phyloP scores from a whole-genome alignment of 768 basidiomycete species.

The Filobasidium wieringae region DNA sequence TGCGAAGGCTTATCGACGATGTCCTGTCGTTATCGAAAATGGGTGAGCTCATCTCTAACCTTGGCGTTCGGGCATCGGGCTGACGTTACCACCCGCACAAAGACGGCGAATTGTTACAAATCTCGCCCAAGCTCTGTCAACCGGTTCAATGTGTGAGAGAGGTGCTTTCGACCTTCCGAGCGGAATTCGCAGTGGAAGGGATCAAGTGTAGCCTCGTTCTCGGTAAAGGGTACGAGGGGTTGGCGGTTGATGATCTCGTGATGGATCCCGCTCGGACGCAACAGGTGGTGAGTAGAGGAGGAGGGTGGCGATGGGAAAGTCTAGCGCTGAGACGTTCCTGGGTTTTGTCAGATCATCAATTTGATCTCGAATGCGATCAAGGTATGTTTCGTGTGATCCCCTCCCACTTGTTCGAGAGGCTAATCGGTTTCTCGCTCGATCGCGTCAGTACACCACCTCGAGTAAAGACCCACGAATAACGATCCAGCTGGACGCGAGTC shows the following conservation, averaged over 20 bases:
- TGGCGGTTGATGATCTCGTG: not conserved
- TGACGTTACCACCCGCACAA: not conserved
- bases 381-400: no score
- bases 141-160: not conserved
- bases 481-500: not conserved
- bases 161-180: not conserved
- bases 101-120: not conserved
- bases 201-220: not conserved
- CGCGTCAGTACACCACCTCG: not conserved
- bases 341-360: not conserved
- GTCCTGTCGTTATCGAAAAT: not conserved
- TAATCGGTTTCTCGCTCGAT: no score
- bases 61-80: not conserved
- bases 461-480: not conserved
- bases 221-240: not conserved
- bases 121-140: not conserved
- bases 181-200: not conserved
- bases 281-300: not conserved
- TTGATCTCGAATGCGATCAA: not conserved
- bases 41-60: not conserved
- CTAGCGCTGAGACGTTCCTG: not conserved
- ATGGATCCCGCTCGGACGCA: not conserved
- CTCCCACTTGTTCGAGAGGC: no score
- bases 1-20: not conserved
- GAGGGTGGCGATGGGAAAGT: not conserved